Evolutionary conservation across 768 basidiomycete species (phyloP).

Genomic region (Boletus rubroflammeus): DNA sequence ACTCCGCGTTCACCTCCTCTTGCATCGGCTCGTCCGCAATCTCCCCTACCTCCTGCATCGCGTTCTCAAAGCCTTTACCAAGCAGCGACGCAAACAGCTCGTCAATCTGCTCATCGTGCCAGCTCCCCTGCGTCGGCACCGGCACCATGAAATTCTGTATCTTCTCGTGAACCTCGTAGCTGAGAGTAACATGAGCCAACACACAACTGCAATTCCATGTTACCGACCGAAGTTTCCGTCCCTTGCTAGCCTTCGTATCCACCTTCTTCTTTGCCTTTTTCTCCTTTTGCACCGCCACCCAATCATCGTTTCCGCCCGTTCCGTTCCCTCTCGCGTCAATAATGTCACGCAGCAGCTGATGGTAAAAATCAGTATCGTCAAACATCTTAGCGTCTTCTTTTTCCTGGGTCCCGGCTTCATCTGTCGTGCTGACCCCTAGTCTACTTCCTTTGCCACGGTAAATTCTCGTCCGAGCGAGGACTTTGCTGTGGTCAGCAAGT

Average conservation of each 20-base stretch:
- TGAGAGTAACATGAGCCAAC: constrained; percentile 27
- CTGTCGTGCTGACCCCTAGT: constrained; percentile 34
- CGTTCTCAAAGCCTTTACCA: constrained; percentile 62
- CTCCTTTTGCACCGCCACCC: constrained; percentile 62
- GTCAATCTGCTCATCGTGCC: constrained; percentile 97
- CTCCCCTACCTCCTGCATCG: constrained; percentile 25
- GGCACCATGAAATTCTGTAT: constrained; percentile 97
- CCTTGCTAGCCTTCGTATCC: constrained; percentile 96
- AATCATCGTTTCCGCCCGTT: constrained; percentile 48
- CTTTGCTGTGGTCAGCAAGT: constrained; percentile 52
- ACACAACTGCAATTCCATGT: not conserved
- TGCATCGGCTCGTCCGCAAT: constrained; percentile 31
- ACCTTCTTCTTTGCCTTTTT: constrained; percentile 80
- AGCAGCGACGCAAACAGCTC: constrained; percentile 88
- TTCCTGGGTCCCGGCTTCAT: constrained; percentile 34
- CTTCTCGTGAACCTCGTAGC: constrained; percentile 94
- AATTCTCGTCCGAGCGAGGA: constrained; percentile 61
- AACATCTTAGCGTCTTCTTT: constrained; percentile 52
- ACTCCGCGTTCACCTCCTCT: constrained; percentile 30
- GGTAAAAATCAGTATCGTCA: constrained; percentile 93
- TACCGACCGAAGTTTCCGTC: constrained; percentile 79
- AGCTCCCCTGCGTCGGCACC: constrained; percentile 57
- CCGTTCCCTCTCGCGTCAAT: constrained; percentile 64
- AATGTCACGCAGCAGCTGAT: constrained; percentile 85
- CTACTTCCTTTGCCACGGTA: constrained; percentile 48